A percentile compares a stretch with the other conserved stretches of the same genome.
These are phyloP conservation scores for Cryoendolithus antarcticus DNA, from an alignment of 2,329 filamentous ascomycete species.

Conservation along the genomic window DNA sequence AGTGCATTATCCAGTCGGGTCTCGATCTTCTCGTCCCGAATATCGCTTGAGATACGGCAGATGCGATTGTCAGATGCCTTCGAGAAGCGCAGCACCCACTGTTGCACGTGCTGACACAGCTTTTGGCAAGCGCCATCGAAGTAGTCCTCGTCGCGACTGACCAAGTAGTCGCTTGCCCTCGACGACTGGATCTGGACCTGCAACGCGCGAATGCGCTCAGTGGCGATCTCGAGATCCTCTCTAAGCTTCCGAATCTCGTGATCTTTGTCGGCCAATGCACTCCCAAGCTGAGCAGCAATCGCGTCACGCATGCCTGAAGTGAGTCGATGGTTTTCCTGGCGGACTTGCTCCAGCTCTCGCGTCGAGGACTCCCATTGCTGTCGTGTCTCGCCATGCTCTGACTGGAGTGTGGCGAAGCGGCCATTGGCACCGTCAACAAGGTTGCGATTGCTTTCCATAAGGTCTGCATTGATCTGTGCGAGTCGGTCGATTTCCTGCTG, in stretches of 20 bases:
- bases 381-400: constrained; percentile 46
- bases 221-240: constrained; percentile 61
- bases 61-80: constrained; percentile 91
- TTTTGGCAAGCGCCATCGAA: constrained; percentile 90
- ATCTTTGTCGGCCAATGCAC: constrained; percentile 67
- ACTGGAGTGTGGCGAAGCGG: constrained; percentile 55
- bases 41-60: constrained; percentile 69
- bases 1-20: constrained; percentile 90
- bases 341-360: constrained; percentile 57
- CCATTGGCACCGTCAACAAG: constrained; percentile 65
- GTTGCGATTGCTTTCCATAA: constrained; percentile 64
- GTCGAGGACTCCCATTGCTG: constrained; percentile 44
- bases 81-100: constrained; percentile 96
- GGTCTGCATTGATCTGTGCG: constrained; percentile 67
- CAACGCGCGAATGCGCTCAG: constrained; percentile 46
- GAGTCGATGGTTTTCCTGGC: constrained; percentile 49
- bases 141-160: constrained; percentile 78
- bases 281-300: constrained; percentile 48
- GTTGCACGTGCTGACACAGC: constrained; percentile 88
- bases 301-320: constrained; percentile 51
- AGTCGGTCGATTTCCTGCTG: constrained; percentile 72
- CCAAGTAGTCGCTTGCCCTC: constrained; percentile 59
- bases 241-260: constrained; percentile 68
- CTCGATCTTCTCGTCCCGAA: constrained; percentile 85
- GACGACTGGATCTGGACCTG: constrained; percentile 48